Conservation (phyloP, 2,329 filamentous ascomycete genomes). For the Triangularia verruculosa region DNA sequence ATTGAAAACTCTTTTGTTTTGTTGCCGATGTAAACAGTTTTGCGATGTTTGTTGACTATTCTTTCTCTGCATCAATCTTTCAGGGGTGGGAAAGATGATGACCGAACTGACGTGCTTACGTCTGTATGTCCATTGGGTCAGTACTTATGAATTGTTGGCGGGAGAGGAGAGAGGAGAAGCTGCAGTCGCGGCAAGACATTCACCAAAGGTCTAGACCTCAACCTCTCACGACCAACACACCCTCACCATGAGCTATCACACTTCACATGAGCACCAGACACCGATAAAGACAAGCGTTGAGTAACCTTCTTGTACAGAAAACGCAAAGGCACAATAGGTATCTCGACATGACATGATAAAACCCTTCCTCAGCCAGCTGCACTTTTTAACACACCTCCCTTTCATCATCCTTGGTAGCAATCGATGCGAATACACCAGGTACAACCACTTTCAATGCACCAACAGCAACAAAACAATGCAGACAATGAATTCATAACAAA, state of each 20-base stretch:
- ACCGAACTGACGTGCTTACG: neutral
- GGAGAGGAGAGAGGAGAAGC: neutral
- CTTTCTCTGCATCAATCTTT: neutral
- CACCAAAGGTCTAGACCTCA: neutral
- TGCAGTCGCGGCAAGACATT: too few relatives aligned
- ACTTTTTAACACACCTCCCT: neutral
- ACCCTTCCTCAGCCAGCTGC: constrained; percentile 17
- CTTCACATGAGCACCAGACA: neutral
- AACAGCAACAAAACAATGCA: neutral
- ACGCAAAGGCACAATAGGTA: constrained; percentile 8
- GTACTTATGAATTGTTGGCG: neutral
- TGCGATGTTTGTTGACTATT: constrained; percentile 13
- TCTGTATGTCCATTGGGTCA: neutral
- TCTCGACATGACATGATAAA: constrained; percentile 15
- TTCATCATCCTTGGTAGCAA: constrained; percentile 9
- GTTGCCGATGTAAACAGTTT: neutral
- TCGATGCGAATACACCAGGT: constrained; percentile 19
- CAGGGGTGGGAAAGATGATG: neutral
- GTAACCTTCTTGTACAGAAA: neutral
- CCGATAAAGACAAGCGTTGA: too few relatives aligned
- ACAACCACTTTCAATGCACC: neutral
- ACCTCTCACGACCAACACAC: neutral
- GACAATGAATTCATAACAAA: constrained; percentile 13
- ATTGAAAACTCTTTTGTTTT: neutral
- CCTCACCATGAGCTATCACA: neutral